A percentile compares a stretch with the other conserved stretches of the same genome.
phyloP scores from a whole-genome alignment of 2,329 filamentous ascomycete species.

The Epichloe aotearoae region DNA sequence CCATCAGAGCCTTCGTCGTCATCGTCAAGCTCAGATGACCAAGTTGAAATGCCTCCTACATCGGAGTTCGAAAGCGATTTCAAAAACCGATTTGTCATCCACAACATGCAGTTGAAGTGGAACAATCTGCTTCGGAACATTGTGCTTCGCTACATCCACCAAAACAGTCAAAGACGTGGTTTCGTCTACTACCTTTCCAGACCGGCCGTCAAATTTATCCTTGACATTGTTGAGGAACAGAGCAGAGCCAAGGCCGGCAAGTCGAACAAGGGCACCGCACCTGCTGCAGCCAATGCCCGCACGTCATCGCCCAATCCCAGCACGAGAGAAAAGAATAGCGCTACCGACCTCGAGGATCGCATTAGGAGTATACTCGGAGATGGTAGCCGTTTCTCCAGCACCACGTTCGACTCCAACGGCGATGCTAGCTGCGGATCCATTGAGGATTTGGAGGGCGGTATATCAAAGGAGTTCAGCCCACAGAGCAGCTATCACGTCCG shows the following conservation, averaged over 20 bases:
- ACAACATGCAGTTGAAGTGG: slow-evolving; percentile 97
- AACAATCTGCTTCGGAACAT: slow-evolving; percentile 94
- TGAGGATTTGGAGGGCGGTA: slow-evolving; percentile 57
- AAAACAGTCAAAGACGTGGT: slow-evolving; percentile 87
- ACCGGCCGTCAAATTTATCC: slow-evolving; percentile 90
- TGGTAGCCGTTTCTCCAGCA: slow-evolving; percentile 60
- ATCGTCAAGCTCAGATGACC: slow-evolving; percentile 16
- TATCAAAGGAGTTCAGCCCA: slow-evolving; percentile 75
- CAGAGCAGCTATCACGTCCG: slow-evolving; percentile 92
- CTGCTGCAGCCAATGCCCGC: slow-evolving; percentile 16
- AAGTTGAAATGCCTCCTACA: slow-evolving; percentile 53
- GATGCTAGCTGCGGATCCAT: slow-evolving; percentile 29
- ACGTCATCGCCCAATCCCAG: slow-evolving; percentile 25
- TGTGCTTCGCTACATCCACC: slow-evolving; percentile 91
- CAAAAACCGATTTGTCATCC: slow-evolving; percentile 95
- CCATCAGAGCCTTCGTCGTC: slow-evolving; percentile 23
- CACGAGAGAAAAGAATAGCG: slow-evolving; percentile 41
- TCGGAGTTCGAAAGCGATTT: slow-evolving; percentile 88
- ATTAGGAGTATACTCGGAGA: slow-evolving; percentile 79
- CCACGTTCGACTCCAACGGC: slow-evolving; percentile 19
- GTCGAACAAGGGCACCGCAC: slow-evolving; percentile 11
- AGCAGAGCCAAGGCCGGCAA: slow-evolving; percentile 48
- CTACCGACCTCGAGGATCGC: slow-evolving; percentile 62
- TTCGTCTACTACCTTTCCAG: slow-evolving; percentile 97
- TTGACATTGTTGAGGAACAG: slow-evolving; percentile 95